Evolutionary conservation across 148 eudicot species (phyloP), one percentile per base, ranked within the genome.

Genomic region (Polygonum maritimum): DNA sequence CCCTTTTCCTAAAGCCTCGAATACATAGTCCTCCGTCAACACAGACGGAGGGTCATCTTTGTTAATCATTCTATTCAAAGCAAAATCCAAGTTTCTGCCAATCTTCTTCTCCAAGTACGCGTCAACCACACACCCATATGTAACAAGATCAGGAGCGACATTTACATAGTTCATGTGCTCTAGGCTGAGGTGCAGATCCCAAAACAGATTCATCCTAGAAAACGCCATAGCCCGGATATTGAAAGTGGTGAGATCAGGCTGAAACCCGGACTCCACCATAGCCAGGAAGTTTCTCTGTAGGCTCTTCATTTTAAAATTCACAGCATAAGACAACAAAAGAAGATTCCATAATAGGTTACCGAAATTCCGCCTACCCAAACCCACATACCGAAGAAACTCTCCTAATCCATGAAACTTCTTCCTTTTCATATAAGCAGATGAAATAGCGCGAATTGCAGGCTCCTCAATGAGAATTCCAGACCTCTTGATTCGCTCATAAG

Each of bases 341-440:
- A 92, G 86, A 78, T 95, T 92, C 99, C 99, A 95, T 11, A 95
- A 73, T 41, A 92, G 87, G 87, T 95, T 95, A 35, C 94, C 97
- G 38, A 88, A 88, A 78, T 87, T 89, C 78, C 81, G 88, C 79
- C 98, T 89, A 62, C 91, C 87, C 75, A 95, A 85, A 75, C 99
- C 99, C 21, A 91, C 89, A 63, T 85, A 89, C 81, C 84, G 83
- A 39, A 95, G 74, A 58, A 95, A 92, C 84, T 88, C 83, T 18
- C 97, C 96, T 74, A 94, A 74, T 31, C 40, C 49, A 80, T 87
- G 88, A 72, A 88, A 88, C 83, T 88, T 94, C 76, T 80, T 87
- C 48, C 83, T 82, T 72, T 80, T 89, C 49, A 94, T 76, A 81
- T 90, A 92, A 13, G 91, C 88, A 75, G 78, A 92, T 44, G 47